Base-by-base conservation (phyloP, 1,284 basidiomycete species). In the Sphagnurus paluster region DNA sequence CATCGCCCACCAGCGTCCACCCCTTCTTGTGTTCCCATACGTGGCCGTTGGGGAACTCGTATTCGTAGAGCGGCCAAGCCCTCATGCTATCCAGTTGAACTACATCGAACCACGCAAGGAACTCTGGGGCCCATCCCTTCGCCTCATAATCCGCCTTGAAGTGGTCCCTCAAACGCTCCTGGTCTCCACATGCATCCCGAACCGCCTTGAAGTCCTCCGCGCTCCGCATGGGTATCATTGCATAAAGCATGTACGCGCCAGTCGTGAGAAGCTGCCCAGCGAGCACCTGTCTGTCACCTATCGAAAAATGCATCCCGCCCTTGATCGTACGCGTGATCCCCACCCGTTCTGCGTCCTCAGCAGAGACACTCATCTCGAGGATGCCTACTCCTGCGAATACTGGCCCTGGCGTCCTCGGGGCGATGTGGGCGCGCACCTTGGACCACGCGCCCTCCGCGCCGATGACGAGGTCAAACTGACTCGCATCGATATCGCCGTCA, bases 401-500 rank as follows among this genome's bases (percentile, higher is more conserved):
- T 2, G 72, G 71, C 34, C 50, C 41, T 3, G 40, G 25, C 16
- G 50, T 29, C n/a, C 65, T 61, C n/a, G n/a, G n/a, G n/a, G n/a
- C n/a, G n/a, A 73, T 50, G 26, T 73, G 56, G 2, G 60, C 56
- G 23, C 73, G 68, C 10, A 72, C 61, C 39, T 58, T 59, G 13
- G 72, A 74, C 65, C 69, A 72, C 5, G 71, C 62, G 6, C 75
- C 74, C 42, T 77, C 75, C 10, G 75, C 75, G 13, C 75, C 75
- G n/a, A 77, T 57, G 21, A 76, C 57, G 33, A 72, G 44, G 41
- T 67, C 64, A 42, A 53, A 59, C 35, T 48, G 35, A 5, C 36
- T 54, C 28, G 42, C 44, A 10, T 50, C 47, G 17, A 36, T 39
- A 1, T 52, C 33, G 14, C 37, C 43, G 37, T 60, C 53, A 2